Base-by-base conservation (phyloP, 768 basidiomycete genomes). In the Inosperma sp. region DNA sequence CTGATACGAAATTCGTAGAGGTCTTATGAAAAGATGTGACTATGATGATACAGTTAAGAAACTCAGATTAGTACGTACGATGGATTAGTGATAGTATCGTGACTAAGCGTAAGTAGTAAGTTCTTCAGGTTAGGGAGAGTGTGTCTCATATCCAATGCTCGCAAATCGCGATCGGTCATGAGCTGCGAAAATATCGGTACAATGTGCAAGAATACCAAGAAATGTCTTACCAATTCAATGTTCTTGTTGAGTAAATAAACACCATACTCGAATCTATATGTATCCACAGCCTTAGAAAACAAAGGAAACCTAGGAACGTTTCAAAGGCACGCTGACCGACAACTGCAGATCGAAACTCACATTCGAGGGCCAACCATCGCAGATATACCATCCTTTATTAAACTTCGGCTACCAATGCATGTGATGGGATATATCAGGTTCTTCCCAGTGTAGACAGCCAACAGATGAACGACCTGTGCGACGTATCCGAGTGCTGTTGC, bases 71-170 rank as follows among this genome's bases (percentile, higher is more conserved):
- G 17, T 48, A 68, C 78, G 64, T 60, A 85, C 84, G 56, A 65
- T 27, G 72, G 57, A 45, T 66, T 69, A 23, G 72, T 68, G 37
- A 72, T 73, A 60, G 83, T 83, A 42, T 84, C 86, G 60, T 83
- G 80, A 48, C 86, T 89, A 56, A 95, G 73, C 9, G 89, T 93
- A 25, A 98, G 78, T 47, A 97, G 66, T 16, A 98, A 75, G 61
- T 93, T 93, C 72, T 96, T 97, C 56, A 99, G 77, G 71, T 99
- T 99, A 34, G 94, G 93, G 23, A 99, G 75, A 3, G 96, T 98
- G 65, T 99, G 94, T 42, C 94, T 81, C 72, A 95, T 84, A 70
- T 99, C 96, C 59, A 95, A 69, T 17, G 93, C 86, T 35, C 86
- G 84, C 49, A 98, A 73, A 63, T 88, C 81, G n/a, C 86, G 83